Conservation (phyloP, 306 rosid species). For the Castanea crenata region DNA sequence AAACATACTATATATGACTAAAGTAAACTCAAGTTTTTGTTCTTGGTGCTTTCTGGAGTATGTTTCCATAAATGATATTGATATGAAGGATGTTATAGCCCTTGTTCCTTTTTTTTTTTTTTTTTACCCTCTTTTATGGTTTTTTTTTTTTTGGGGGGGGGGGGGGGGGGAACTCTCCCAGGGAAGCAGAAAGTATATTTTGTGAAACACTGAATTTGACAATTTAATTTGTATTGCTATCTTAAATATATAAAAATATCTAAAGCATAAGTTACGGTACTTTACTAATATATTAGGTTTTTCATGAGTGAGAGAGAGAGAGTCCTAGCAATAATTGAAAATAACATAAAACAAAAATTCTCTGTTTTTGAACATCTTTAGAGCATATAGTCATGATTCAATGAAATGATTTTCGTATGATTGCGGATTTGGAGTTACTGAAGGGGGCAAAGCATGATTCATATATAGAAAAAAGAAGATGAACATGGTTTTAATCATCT, state of each 20-base stretch:
- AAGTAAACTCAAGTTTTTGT: not conserved
- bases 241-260: too few relatives aligned
- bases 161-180: not conserved
- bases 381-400: not conserved
- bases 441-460: not conserved
- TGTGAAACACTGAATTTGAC: not conserved
- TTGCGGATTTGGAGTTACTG: not conserved
- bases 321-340: not conserved
- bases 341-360: not conserved
- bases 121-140: not conserved
- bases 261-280: too few relatives aligned
- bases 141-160: not conserved
- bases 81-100: not conserved
- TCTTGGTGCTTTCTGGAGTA: not conserved
- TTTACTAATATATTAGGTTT: not conserved
- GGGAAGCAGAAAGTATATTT: not conserved
- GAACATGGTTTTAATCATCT: not conserved
- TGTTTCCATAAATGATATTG: not conserved
- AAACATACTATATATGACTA: not conserved
- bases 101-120: not conserved
- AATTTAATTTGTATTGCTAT: too few relatives aligned
- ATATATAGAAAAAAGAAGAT: not conserved
- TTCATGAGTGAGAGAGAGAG: not conserved
- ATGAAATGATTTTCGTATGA: not conserved
- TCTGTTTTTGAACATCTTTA: not conserved